Base-by-base conservation (phyloP, 1,284 basidiomycete species). In the Puccinia novopanici region DNA sequence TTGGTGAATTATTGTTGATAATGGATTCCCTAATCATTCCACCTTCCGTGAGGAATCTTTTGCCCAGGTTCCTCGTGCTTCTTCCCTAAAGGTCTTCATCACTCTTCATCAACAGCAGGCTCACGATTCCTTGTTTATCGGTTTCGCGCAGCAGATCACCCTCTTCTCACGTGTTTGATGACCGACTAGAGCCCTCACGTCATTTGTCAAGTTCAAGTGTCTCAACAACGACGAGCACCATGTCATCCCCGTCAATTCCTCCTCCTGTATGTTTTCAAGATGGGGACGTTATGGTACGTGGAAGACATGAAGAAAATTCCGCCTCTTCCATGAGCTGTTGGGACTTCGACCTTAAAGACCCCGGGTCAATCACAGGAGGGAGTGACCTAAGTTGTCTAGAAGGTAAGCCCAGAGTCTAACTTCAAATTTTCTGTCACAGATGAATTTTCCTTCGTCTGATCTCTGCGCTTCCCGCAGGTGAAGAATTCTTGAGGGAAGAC, bases 401-500 rank as follows among this genome's bases (percentile, higher is more conserved):
- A 15, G 27, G 68, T 71, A 71, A 71, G 68, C n/a, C 52, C 10
- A 10, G 22, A 61, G 5, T 61, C 34, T 22, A n/a, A 71, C 68
- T n/a, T 22, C 2, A 54, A 54, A 37, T 71, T 52, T 54, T 0
- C 48, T 34, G 37, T 9, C 3, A 67, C 24, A 22, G 42, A 48
- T 67, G 13, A 0, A 12, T 67, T 34, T 54, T 71, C 48, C 50
- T 71, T 54, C 50, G 27, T 45, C 63, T 67, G 22, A 67, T 67
- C 40, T 48, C 40, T 67, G 40, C 42, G 37, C 63, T 67, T 8
- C 37, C n/a, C 63, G 27, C 63, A 67, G 63, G 42, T 48, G 40
- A 67, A 48, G 22, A 67, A 19, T 48, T 27, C 48, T 67, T 45
- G 40, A 67, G 42, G 27, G 63, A 67, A 67, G 63, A 67, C 40